phyloP scores from a whole-genome alignment of 1,284 basidiomycete species.

The Tilletia indica region DNA sequence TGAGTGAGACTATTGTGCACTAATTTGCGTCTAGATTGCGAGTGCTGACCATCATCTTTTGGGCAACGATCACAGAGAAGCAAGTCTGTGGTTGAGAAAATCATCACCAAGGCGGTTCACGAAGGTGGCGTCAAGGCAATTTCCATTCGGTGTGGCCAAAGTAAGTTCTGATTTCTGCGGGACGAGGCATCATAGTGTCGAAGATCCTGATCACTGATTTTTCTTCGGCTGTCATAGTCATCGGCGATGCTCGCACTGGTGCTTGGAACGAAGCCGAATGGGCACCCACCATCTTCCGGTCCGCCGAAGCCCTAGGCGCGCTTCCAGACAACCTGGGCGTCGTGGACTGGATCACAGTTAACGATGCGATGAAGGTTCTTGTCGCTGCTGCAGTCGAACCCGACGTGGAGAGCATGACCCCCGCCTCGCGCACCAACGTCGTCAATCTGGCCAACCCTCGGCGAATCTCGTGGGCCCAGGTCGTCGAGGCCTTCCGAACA shows the following conservation, averaged over 20 bases:
- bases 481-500: neutral
- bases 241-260: slow-evolving; percentile 10
- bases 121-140: neutral
- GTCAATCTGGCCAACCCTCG: slow-evolving; percentile 5
- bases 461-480: neutral
- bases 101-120: neutral
- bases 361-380: slow-evolving; percentile 6
- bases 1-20: neutral
- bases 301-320: neutral
- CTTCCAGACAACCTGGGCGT: slow-evolving; percentile 7
- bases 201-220: neutral
- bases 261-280: slow-evolving; percentile 3
- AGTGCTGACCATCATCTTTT: neutral
- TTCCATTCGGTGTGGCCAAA: slow-evolving; percentile 11
- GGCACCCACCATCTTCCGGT: slow-evolving; percentile 6
- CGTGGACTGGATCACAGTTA: slow-evolving; percentile 15
- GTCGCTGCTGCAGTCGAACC: neutral
- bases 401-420: neutral
- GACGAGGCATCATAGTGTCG: too few species aligned
- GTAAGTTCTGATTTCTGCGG: neutral
- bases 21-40: too few species aligned
- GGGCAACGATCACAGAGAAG: neutral
- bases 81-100: slow-evolving; percentile 4
- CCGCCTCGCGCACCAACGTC: slow-evolving; percentile 1
- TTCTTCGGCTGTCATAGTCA: neutral